Conservation (phyloP, 768 basidiomycete genomes). For the Leccinellum rugosiceps region DNA sequence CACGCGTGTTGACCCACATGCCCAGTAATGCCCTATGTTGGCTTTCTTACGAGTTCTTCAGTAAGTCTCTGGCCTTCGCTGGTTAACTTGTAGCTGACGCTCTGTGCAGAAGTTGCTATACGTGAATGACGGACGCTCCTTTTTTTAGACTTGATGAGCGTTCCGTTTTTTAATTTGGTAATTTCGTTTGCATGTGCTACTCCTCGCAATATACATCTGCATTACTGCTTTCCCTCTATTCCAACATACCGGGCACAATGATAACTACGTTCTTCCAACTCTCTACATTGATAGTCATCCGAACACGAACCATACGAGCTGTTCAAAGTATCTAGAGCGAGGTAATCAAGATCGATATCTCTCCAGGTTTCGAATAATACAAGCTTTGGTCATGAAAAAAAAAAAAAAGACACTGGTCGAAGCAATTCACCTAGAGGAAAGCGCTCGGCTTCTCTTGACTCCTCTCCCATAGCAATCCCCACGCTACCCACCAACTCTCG, state of each 20-base stretch:
- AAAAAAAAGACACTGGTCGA: background rate
- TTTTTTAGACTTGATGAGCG: constrained; percentile 19
- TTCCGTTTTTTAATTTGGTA: constrained; percentile 1
- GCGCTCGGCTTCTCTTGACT: constrained; percentile 20
- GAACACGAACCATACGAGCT: background rate
- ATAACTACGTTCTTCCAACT: background rate
- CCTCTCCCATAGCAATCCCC: constrained; percentile 47
- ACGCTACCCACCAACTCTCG: constrained; percentile 66
- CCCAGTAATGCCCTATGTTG: constrained; percentile 97
- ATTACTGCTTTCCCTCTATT: constrained; percentile 11
- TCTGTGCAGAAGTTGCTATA: constrained; percentile 58
- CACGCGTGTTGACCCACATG: constrained; percentile 91
- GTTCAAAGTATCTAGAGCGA: background rate
- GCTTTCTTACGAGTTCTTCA: constrained; percentile 98
- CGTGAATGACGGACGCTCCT: constrained; percentile 35
- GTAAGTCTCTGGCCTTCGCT: constrained; percentile 48
- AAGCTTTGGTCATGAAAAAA: background rate
- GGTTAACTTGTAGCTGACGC: constrained; percentile 5
- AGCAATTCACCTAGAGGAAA: constrained; percentile 4
- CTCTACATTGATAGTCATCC: constrained; percentile 1
- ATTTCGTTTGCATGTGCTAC: constrained; percentile 1
- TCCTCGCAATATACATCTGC: constrained; percentile 15
- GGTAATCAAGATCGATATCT: background rate
- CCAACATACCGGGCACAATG: background rate
- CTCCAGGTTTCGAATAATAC: too few relatives aligned